These are phyloP conservation scores for Imleria badia DNA, from an alignment of 768 basidiomycete species.

Conservation along the genomic window DNA sequence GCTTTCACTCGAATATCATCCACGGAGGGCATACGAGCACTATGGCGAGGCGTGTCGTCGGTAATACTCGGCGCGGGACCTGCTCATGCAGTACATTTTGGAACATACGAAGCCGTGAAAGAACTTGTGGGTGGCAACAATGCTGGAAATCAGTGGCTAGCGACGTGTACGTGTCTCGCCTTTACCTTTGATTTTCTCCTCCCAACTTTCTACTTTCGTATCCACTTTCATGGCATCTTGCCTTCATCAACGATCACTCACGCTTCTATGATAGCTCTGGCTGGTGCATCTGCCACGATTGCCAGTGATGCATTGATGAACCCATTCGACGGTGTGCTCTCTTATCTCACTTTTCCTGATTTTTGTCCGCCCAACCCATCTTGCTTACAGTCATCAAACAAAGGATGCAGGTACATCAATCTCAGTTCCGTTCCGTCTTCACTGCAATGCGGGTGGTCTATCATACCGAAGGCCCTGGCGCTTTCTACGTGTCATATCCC, in stretches of 20 bases:
- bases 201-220: background rate
- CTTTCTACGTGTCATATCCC: conserved; percentile 98
- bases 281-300: conserved; percentile 93
- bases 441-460: conserved; percentile 87
- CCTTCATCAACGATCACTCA: conserved; percentile 10
- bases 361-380: conserved; percentile 11
- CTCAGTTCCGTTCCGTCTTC: conserved; percentile 83
- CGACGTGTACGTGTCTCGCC: conserved; percentile 68
- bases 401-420: conserved; percentile 97
- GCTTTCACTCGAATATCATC: conserved; percentile 91
- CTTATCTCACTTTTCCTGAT: background rate
- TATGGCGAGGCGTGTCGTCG: conserved; percentile 96
- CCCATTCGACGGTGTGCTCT: conserved; percentile 89
- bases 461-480: conserved; percentile 77
- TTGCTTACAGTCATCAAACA: conserved; percentile 90
- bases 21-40: conserved; percentile 85
- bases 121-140: conserved; percentile 87
- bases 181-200: background rate
- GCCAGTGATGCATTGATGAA: conserved; percentile 99
- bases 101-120: conserved; percentile 91
- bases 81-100: conserved; percentile 98
- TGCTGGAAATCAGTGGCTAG: conserved; percentile 75
- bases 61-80: conserved; percentile 97
- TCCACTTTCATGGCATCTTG: background rate
- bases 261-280: conserved; percentile 60